Percentiles rank a stretch among this genome's conserved stretches.
Evolutionary conservation across 2,329 filamentous ascomycete species (phyloP).

Genomic region (Diatrype stigma): DNA sequence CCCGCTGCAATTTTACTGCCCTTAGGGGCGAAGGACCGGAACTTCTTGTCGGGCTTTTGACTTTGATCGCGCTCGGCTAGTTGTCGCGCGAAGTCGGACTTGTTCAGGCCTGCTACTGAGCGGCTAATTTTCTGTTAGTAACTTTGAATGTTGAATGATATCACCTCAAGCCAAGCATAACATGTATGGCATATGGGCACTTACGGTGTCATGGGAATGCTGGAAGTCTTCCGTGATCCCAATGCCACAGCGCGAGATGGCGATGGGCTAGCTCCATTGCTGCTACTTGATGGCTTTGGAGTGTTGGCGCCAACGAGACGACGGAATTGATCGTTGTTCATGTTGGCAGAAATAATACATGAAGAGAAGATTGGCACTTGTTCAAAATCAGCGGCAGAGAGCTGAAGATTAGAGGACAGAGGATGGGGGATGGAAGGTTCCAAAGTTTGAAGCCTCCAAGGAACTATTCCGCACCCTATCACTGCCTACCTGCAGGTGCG

Average conservation of each 20-base stretch:
- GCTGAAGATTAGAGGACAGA: too few relatives aligned
- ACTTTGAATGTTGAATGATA: constrained; percentile 1
- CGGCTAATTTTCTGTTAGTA: constrained; percentile 47
- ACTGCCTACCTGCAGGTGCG: too few relatives aligned
- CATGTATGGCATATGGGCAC: constrained; percentile 27
- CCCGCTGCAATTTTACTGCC: constrained; percentile 75
- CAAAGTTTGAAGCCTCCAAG: too few relatives aligned
- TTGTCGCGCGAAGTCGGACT: constrained; percentile 76
- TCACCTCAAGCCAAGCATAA: background rate
- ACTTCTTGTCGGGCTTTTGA: constrained; percentile 61
- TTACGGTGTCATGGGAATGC: constrained; percentile 92
- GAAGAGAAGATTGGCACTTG: background rate
- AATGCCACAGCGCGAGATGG: constrained; percentile 46
- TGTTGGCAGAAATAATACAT: constrained; percentile 31
- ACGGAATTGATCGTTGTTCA: constrained; percentile 97
- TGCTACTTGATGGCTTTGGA: constrained; percentile 34
- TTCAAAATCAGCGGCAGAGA: background rate
- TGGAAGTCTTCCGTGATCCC: constrained; percentile 73
- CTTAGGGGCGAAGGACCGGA: constrained; percentile 75
- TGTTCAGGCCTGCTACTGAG: constrained; percentile 51
- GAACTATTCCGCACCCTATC: too few relatives aligned
- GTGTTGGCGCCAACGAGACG: constrained; percentile 61
- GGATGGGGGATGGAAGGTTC: too few relatives aligned
- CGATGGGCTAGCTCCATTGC: constrained; percentile 42
- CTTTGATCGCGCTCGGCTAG: constrained; percentile 67